Conservation (phyloP, 495 filamentous ascomycete genomes). For the Pyronema domesticum region DNA sequence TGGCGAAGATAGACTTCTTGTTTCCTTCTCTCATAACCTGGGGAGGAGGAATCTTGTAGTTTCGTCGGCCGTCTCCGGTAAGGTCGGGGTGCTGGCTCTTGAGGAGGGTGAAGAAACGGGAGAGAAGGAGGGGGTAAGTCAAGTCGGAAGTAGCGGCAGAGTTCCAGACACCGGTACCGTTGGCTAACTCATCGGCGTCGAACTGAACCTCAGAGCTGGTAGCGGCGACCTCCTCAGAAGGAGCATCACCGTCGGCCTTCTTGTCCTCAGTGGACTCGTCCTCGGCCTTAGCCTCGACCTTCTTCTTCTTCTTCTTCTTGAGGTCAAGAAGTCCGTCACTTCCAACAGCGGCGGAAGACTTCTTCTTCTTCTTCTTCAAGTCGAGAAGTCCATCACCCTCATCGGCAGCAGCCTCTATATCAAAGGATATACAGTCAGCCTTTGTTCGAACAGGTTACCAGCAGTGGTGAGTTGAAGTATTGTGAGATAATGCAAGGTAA, state of each 20-base stretch:
- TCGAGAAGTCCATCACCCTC: slow-evolving; percentile 12
- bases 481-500: background rate
- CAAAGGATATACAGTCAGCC: background rate
- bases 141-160: slow-evolving; percentile 61
- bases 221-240: slow-evolving; percentile 33
- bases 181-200: slow-evolving; percentile 58
- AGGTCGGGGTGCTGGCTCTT: slow-evolving; percentile 90
- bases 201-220: slow-evolving; percentile 31
- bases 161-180: slow-evolving; percentile 86
- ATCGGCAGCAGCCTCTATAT: slow-evolving; percentile 1
- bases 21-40: slow-evolving; percentile 98
- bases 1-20: slow-evolving; percentile 99
- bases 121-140: slow-evolving; percentile 66
- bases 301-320: slow-evolving; percentile 26
- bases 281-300: slow-evolving; percentile 37
- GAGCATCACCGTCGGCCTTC: slow-evolving; percentile 49
- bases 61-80: slow-evolving; percentile 59
- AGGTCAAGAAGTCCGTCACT: slow-evolving; percentile 29
- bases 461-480: background rate
- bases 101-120: slow-evolving; percentile 80
- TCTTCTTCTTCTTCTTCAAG: slow-evolving; percentile 85
- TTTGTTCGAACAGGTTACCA: background rate
- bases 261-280: slow-evolving; percentile 66
- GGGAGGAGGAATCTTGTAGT: slow-evolving; percentile 98
- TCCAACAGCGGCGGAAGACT: slow-evolving; percentile 67